phyloP scores from a whole-genome alignment of 208 protist genomes.

The Leishmania mexicana region DNA sequence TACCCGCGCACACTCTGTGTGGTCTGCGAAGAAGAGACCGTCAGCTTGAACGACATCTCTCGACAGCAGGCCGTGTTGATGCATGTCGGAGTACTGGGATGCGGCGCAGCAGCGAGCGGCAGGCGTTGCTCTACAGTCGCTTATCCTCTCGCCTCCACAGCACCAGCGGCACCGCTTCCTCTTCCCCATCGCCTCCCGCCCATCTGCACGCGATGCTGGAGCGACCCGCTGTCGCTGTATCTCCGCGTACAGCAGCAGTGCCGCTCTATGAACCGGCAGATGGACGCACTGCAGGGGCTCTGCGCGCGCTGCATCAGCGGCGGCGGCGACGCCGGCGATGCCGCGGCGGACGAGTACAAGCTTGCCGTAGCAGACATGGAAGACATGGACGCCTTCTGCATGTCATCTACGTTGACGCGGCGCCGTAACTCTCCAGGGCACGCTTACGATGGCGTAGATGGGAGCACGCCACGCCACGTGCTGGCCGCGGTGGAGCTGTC shows the following conservation, averaged over 20 bases:
- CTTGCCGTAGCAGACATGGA: conserved; percentile 35
- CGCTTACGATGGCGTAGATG: conserved; percentile 6
- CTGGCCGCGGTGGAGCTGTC: conserved; percentile 19
- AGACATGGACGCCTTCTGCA: conserved; percentile 28
- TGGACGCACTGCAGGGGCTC: conserved; percentile 21
- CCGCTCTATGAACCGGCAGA: conserved; percentile 19
- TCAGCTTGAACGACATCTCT: conserved; percentile 35
- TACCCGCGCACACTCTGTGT: conserved; percentile 47
- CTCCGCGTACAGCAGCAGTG: conserved; percentile 30
- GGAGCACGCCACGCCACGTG: conserved; percentile 15
- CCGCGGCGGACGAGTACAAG: conserved; percentile 6
- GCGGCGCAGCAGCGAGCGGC: background rate
- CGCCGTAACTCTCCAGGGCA: background rate
- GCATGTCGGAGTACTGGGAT: background rate
- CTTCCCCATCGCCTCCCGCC: conserved; percentile 23
- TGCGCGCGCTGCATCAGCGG: conserved; percentile 50
- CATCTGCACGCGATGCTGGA: conserved; percentile 49
- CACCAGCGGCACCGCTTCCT: background rate
- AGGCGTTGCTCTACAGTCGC: background rate
- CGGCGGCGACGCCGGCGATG: conserved; percentile 21
- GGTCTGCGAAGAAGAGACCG: conserved; percentile 34
- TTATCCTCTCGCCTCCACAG: background rate
- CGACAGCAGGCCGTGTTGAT: conserved; percentile 18
- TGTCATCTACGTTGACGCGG: background rate
- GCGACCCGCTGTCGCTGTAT: conserved; percentile 31